A percentile compares a stretch with the other conserved stretches of the same genome.
Conservation (phyloP, 139 green algal genomes). For the Dunaliella primolecta region DNA sequence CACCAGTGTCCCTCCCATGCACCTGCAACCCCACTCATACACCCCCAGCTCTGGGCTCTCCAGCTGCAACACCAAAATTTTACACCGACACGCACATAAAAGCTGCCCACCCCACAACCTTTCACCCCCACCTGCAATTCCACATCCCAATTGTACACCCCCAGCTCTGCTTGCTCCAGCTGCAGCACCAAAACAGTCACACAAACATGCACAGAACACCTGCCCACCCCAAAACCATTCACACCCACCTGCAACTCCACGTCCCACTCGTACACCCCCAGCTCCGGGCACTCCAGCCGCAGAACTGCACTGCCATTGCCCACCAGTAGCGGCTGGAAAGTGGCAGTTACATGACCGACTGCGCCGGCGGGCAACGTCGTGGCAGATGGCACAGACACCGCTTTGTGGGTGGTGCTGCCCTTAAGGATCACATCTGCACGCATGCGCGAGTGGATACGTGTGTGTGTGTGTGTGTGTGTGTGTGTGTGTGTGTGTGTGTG, state of each 20-base stretch:
- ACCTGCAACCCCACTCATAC: constrained; percentile 61
- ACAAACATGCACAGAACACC: too few relatives aligned
- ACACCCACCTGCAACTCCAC: constrained; percentile 47
- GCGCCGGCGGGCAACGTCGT: constrained; percentile 37
- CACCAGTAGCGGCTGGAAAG: constrained; percentile 69
- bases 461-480: too few relatives aligned
- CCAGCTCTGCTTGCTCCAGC: constrained; percentile 67
- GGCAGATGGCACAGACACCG: constrained; percentile 35
- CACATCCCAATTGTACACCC: constrained; percentile 58
- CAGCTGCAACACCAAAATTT: constrained; percentile 58
- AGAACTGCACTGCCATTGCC: constrained; percentile 42
- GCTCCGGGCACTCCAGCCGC: constrained; percentile 56
- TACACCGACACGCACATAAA: too few relatives aligned
- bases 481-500: too few relatives aligned
- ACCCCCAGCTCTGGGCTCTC: constrained; percentile 62
- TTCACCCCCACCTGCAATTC: constrained; percentile 40
- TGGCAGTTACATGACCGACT: constrained; percentile 42
- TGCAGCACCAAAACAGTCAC: too few relatives aligned
- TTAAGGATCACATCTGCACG: constrained; percentile 35
- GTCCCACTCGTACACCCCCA: constrained; percentile 65
- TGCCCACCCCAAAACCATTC: too few relatives aligned
- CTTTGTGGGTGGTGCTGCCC: constrained; percentile 38
- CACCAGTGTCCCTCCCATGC: too few relatives aligned
- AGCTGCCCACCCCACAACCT: too few relatives aligned
- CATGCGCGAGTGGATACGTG: neutral